Evolutionary conservation across 2,329 filamentous ascomycete species (phyloP).

Genomic region (Cladosporium sp.): DNA sequence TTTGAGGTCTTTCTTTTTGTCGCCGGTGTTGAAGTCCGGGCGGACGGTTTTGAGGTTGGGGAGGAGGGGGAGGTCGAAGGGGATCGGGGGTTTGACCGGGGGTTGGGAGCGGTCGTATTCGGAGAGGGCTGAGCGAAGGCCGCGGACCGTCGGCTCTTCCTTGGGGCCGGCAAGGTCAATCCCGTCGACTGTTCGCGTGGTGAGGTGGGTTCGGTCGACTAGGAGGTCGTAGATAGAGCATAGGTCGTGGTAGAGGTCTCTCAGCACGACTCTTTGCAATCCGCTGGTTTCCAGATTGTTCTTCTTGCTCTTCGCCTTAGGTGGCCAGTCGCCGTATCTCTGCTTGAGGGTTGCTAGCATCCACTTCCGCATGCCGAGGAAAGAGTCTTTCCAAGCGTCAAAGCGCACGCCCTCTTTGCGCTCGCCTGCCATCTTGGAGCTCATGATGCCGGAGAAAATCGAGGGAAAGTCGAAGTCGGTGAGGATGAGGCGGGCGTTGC

Average conservation of each 20-base stretch:
- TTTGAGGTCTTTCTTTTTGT: constrained; percentile 68
- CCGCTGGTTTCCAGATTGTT: constrained; percentile 81
- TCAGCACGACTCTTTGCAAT: constrained; percentile 75
- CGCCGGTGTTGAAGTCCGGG: constrained; percentile 57
- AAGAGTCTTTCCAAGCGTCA: constrained; percentile 73
- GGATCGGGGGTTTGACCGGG: constrained; percentile 83
- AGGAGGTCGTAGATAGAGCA: constrained; percentile 81
- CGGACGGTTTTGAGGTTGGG: constrained; percentile 63
- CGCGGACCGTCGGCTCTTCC: constrained; percentile 57
- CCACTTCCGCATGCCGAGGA: constrained; percentile 67
- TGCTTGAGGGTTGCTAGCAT: constrained; percentile 63
- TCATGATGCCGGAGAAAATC: constrained; percentile 80
- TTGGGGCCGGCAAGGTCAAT: constrained; percentile 46
- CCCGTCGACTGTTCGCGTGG: constrained; percentile 70
- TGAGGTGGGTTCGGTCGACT: constrained; percentile 71
- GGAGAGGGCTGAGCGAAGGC: constrained; percentile 70
- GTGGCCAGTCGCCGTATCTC: constrained; percentile 73
- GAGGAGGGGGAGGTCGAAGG: constrained; percentile 77
- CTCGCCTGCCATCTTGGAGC: constrained; percentile 70
- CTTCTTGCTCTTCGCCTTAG: constrained; percentile 86
- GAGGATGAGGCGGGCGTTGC: constrained; percentile 65
- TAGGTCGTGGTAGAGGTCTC: constrained; percentile 78
- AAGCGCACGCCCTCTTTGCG: constrained; percentile 70
- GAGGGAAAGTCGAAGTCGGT: constrained; percentile 87
- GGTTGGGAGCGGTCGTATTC: constrained; percentile 88